Evolutionary conservation across 2,329 filamentous ascomycete genomes (phyloP).

Genomic region (Curvularia eragrostidis): DNA sequence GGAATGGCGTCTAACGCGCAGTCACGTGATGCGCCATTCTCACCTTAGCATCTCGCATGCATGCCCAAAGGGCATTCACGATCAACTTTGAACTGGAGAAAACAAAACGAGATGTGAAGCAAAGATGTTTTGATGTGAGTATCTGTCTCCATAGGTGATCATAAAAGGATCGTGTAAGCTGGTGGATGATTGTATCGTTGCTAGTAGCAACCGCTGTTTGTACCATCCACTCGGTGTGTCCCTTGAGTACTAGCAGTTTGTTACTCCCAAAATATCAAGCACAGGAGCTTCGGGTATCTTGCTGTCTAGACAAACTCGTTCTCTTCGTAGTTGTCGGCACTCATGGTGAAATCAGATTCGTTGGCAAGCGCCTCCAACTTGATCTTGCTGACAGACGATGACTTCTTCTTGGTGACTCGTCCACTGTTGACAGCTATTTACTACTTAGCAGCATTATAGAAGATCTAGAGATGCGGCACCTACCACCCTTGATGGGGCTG

Average conservation of each 20-base stretch:
- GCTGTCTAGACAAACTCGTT: not conserved
- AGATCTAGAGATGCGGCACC: not conserved
- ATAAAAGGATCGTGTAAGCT: not conserved
- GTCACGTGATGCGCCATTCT: not conserved
- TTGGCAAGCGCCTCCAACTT: not conserved
- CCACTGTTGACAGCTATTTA: not conserved
- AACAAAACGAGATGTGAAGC: too few species aligned
- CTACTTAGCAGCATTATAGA: not conserved
- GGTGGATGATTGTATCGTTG: not conserved
- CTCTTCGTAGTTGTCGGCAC: not conserved
- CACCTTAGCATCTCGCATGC: not conserved
- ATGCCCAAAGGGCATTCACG: too few species aligned
- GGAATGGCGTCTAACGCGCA: not conserved
- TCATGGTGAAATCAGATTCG: not conserved
- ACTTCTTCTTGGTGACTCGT: not conserved
- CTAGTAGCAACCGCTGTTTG: not conserved
- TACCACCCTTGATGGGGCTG: constrained; percentile 1
- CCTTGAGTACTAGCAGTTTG: not conserved
- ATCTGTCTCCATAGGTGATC: not conserved
- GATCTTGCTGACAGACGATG: not conserved
- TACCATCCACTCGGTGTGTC: not conserved
- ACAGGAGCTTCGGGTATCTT: not conserved
- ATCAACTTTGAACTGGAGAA: too few species aligned
- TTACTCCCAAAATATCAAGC: not conserved
- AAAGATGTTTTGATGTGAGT: too few species aligned